phyloP scores from a whole-genome alignment of 2,329 filamentous ascomycete species.

The Penicillium expansum region DNA sequence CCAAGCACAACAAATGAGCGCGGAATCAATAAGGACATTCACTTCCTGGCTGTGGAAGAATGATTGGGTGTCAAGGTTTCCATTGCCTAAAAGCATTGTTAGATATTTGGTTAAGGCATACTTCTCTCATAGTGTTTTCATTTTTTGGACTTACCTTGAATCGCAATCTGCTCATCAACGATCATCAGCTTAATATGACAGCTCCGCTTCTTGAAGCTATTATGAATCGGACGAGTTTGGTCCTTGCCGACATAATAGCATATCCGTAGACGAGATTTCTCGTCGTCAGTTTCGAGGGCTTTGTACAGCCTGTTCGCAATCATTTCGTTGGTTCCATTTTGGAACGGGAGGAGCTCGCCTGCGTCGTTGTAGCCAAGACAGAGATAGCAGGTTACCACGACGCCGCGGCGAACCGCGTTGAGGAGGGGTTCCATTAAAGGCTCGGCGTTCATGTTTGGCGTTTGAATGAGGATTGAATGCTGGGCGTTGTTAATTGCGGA shows the following conservation, averaged over 20 bases:
- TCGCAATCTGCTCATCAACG: slow-evolving; percentile 64
- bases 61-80: slow-evolving; percentile 77
- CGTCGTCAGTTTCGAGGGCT: slow-evolving; percentile 52
- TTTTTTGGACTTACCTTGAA: slow-evolving; percentile 51
- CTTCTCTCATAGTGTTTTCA: background rate
- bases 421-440: slow-evolving; percentile 63
- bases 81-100: slow-evolving; percentile 51
- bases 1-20: slow-evolving; percentile 61
- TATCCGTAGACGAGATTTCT: slow-evolving; percentile 55
- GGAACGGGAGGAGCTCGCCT: slow-evolving; percentile 71
- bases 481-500: slow-evolving; percentile 65
- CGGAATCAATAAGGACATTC: slow-evolving; percentile 70
- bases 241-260: slow-evolving; percentile 74
- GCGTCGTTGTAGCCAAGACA: slow-evolving; percentile 78
- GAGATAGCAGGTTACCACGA: slow-evolving; percentile 68
- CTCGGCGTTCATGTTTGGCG: slow-evolving; percentile 71
- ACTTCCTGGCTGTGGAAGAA: slow-evolving; percentile 78
- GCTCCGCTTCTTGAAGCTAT: slow-evolving; percentile 62
- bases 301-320: slow-evolving; percentile 60
- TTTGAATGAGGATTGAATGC: slow-evolving; percentile 70
- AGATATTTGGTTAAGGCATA: background rate
- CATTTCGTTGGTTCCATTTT: slow-evolving; percentile 75
- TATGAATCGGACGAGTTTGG: slow-evolving; percentile 64
- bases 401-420: slow-evolving; percentile 63
- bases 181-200: slow-evolving; percentile 80